Evolutionary conservation across 2,329 filamentous ascomycete species (phyloP), one percentile per base, ranked within the genome.

Genomic region (Orbilia quercus): DNA sequence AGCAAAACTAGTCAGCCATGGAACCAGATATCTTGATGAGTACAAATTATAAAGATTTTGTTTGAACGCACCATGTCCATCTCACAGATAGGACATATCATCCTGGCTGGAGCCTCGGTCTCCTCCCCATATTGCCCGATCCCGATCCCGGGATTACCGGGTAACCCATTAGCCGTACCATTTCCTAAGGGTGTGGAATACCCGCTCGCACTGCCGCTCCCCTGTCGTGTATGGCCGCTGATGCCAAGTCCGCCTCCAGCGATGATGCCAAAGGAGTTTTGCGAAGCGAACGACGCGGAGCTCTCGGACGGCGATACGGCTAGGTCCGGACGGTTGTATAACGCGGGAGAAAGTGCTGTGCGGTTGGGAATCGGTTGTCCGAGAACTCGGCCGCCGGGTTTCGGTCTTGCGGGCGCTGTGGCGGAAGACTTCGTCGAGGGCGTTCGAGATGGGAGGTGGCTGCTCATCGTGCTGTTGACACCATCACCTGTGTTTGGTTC

Each of bases 71-170:
- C 92, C 95, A 99, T 99, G 81, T 97, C 93, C 82, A 98, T 96
- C 77, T 89, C 92, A 82, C 95, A 99, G 79, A 99, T 99, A n/a
- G 95, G 95, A 80, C 95, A 99, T 63, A 94, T 88, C 70, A 99
- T 87, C 80, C 86, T 86, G 76, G 44, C 70, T 20, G 55, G 48
- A 36, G 7, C 57, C 45, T 60, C 59, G 2, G 45, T 54, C 47
- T 65, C 67, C 28, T 28, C 67, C 28, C 38, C 45, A 34, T 59
- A 72, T 16, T 40, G 51, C 5, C 50, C 66, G 18, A 72, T 72
- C 5, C 50, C 66, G 18, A 72, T 72, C 66, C 66, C 66, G 25
- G 51, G 16, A 40, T 42, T 53, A n/a, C 67, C 67, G 34, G 50
- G 31, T 1, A 63, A 12, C 31, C 66, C 66, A 36, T 65, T 65